Evolutionary conservation across 305 asterid species (phyloP).

Genomic region (Euphrasia arctica): DNA sequence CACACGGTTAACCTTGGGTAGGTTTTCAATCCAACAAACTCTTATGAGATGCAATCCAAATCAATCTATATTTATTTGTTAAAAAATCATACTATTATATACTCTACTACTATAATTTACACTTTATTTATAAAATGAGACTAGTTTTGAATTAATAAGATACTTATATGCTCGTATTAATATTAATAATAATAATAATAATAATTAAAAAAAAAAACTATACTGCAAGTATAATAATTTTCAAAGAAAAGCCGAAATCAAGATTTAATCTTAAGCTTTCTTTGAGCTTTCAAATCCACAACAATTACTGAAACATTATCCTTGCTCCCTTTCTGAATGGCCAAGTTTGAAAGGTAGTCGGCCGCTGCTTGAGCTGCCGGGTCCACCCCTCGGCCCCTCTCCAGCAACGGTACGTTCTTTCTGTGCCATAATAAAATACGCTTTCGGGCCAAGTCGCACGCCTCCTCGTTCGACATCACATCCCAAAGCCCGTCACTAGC

Average conservation of each 20-base stretch:
- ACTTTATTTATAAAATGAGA: constrained; percentile 37
- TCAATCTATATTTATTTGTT: no score
- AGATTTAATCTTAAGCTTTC: constrained; percentile 67
- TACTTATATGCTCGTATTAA: constrained; percentile 16
- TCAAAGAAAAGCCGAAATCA: constrained; percentile 27
- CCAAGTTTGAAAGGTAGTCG: constrained; percentile 59
- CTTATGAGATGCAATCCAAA: no score
- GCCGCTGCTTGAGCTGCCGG: constrained; percentile 93
- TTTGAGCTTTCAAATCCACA: constrained; percentile 65
- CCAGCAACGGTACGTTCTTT: constrained; percentile 44
- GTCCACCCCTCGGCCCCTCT: constrained; percentile 60
- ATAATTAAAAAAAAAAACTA: no score
- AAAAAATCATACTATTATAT: no score
- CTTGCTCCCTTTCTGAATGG: constrained; percentile 74
- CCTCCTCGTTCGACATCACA: constrained; percentile 72
- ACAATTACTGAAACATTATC: constrained; percentile 81
- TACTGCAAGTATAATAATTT: background rate
- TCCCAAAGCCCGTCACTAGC: constrained; percentile 92
- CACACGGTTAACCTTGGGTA: no score
- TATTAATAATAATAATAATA: background rate
- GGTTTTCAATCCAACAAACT: no score
- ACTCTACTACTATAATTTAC: no score
- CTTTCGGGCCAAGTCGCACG: constrained; percentile 61
- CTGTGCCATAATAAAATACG: constrained; percentile 73
- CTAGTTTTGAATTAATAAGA: constrained; percentile 37